phyloP scores from a whole-genome alignment of 495 filamentous ascomycete genomes.

The Parathielavia appendiculata region DNA sequence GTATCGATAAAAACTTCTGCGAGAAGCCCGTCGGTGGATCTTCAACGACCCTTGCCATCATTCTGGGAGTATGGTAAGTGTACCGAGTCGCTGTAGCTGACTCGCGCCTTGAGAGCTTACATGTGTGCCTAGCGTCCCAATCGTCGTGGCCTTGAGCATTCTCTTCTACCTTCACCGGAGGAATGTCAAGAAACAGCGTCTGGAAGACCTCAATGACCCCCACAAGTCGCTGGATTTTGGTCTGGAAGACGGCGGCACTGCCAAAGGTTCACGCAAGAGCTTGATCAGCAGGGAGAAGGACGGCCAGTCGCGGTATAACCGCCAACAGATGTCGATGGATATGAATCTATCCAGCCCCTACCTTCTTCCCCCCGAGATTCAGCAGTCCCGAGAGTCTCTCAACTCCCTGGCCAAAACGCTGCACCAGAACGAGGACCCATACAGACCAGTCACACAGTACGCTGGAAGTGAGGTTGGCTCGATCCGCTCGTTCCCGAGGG shows the following conservation, averaged over 20 bases:
- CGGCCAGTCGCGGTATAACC: constrained; percentile 47
- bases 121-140: constrained; percentile 58
- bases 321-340: constrained; percentile 81
- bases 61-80: constrained; percentile 77
- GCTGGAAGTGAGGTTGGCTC: constrained; percentile 55
- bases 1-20: constrained; percentile 35
- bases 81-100: background rate
- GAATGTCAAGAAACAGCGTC: constrained; percentile 63
- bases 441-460: constrained; percentile 64
- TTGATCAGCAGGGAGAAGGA: constrained; percentile 50
- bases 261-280: constrained; percentile 42
- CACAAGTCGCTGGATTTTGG: constrained; percentile 95
- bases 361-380: constrained; percentile 74
- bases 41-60: constrained; percentile 66
- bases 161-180: constrained; percentile 74
- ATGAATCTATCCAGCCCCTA: constrained; percentile 81
- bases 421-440: constrained; percentile 70
- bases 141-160: constrained; percentile 60
- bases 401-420: constrained; percentile 74
- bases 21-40: constrained; percentile 53
- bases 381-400: constrained; percentile 76
- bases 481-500: constrained; percentile 49
- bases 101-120: constrained; percentile 28
- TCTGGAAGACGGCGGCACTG: constrained; percentile 48
- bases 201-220: constrained; percentile 80